Base-by-base conservation (phyloP, 1,284 basidiomycete genomes). In the Ceratobasidium theobromae region DNA sequence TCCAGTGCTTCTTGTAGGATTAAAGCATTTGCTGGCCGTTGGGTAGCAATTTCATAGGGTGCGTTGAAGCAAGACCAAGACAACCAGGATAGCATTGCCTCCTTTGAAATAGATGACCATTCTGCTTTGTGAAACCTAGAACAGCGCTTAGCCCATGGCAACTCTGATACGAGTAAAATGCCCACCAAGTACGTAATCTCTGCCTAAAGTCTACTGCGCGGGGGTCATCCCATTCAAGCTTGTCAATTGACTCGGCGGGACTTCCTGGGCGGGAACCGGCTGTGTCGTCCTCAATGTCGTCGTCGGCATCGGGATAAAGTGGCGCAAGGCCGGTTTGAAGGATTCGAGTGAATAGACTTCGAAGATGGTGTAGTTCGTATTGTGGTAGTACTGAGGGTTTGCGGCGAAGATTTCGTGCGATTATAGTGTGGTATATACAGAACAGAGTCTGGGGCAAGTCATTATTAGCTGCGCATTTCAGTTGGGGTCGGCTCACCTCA, bases 11-110 rank as follows among this genome's bases (percentile, higher is more conserved):
- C 80, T 9, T 27, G 57, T 14, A 60, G 32, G 4, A 60, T 35
- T 14, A 60, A 14, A 30, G 86, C 80, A 16, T 95, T 72, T 41
- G 84, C 79, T 9, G 75, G 74, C 38, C 77, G 77, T 65, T 84
- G 82, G 9, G 86, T 72, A 21, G 76, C 67, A 9, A 80, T 73
- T 18, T 85, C 83, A 46, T 90, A 79, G 23, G 83, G 78, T 1
- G 82, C 77, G 70, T 87, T 88, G 76, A 87, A 95, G 71, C 90
- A 86, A 12, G 85, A 82, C 93, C 93, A 96, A 66, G 91, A 87
- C 27, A 96, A 77, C 91, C 93, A 96, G 66, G 84, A 79, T 46
- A 81, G 80, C 66, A 93, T 79, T 73, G 93, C 85, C 43, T 84
- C 79, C 18, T 79, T 79, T 49, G 79, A 83, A 64, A 96, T 83